Base-by-base conservation (phyloP, 2,329 filamentous ascomycete species). In the Pseudocercospora ulei region DNA sequence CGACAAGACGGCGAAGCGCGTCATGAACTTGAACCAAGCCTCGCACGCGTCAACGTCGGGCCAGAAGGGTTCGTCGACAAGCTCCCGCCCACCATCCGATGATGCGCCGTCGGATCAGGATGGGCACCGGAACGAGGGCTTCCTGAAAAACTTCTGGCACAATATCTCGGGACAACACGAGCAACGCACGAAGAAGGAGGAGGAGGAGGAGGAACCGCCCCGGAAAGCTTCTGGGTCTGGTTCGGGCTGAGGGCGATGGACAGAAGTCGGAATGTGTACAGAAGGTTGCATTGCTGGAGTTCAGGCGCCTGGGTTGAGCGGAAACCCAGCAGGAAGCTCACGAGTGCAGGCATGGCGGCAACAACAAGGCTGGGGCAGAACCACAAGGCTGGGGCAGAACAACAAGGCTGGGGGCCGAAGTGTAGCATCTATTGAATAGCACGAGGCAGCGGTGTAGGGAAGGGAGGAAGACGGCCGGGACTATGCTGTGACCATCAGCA, bases 111-210 rank as follows among this genome's bases (percentile, higher is more conserved):
- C 18, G n/a, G 14, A 5, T 8, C 17, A 31, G 20, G 62, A 68
- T 16, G 65, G 70, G 0, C 80, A 88, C 60, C 80, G 81, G 63
- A 77, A 82, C 56, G 87, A 95, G 61, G 84, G 88, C 2, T 94
- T 95, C 57, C 66, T 96, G 44, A 95, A 90, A 67, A 85, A 80
- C 26, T 78, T 92, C 49, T 96, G 88, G 88, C 84, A 95, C 59
- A 86, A 78, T 49, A 64, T 96, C 39, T 93, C 82, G n/a, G 83
- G 85, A 54, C 76, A 90, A 52, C 67, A 69, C 41, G 38, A 51
- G 12, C 29, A 44, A 20, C 45, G 48, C 35, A 26, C 38, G 23
- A 35, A 41, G 13, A 48, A 37, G 38, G 35, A 44, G 6, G 35
- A 45, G 30, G 31, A 54, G 37, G 41, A 56, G 3, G 54, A 61